A percentile compares a stretch with the other conserved stretches of the same genome.
Evolutionary conservation across 1,284 basidiomycete genomes (phyloP).

Genomic region (Boletellus deceptivus): DNA sequence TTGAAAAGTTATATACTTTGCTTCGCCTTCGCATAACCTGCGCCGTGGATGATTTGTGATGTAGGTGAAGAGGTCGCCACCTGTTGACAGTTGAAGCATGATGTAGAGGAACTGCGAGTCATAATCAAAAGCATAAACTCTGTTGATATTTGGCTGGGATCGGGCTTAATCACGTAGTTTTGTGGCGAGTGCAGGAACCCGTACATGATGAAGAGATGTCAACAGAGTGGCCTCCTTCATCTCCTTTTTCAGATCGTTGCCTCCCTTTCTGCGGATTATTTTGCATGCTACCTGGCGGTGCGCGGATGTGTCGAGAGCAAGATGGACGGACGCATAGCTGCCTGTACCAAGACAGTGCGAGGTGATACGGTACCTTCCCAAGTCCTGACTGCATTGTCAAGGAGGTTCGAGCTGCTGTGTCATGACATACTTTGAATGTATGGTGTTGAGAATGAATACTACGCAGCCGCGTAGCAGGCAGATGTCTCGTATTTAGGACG

Average conservation of each 20-base stretch:
- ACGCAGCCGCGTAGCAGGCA: slow-evolving; percentile 50
- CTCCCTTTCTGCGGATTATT: slow-evolving; percentile 62
- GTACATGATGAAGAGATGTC: slow-evolving; percentile 65
- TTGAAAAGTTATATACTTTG: slow-evolving; percentile 83
- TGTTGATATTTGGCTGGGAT: slow-evolving; percentile 75
- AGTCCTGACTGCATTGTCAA: slow-evolving; percentile 35
- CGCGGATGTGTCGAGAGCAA: slow-evolving; percentile 63
- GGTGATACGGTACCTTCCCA: slow-evolving; percentile 67
- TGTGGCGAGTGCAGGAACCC: slow-evolving; percentile 16
- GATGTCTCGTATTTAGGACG: slow-evolving; percentile 51
- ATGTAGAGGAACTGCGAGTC: slow-evolving; percentile 72
- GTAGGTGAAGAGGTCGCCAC: slow-evolving; percentile 85
- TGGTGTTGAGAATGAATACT: slow-evolving; percentile 55
- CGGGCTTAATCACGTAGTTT: background rate
- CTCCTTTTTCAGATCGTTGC: slow-evolving; percentile 56
- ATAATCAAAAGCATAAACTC: slow-evolving; percentile 67
- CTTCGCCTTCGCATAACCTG: slow-evolving; percentile 72
- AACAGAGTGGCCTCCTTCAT: slow-evolving; percentile 77
- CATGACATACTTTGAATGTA: slow-evolving; percentile 46
- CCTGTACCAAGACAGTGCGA: slow-evolving; percentile 76
- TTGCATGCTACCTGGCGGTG: slow-evolving; percentile 81
- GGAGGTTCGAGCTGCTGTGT: slow-evolving; percentile 1
- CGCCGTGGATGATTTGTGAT: slow-evolving; percentile 58
- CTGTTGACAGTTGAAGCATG: slow-evolving; percentile 81
- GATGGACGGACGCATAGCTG: slow-evolving; percentile 77